Conservation (phyloP, 2,329 filamentous ascomycete species). For the Escovopsis sp. region DNA sequence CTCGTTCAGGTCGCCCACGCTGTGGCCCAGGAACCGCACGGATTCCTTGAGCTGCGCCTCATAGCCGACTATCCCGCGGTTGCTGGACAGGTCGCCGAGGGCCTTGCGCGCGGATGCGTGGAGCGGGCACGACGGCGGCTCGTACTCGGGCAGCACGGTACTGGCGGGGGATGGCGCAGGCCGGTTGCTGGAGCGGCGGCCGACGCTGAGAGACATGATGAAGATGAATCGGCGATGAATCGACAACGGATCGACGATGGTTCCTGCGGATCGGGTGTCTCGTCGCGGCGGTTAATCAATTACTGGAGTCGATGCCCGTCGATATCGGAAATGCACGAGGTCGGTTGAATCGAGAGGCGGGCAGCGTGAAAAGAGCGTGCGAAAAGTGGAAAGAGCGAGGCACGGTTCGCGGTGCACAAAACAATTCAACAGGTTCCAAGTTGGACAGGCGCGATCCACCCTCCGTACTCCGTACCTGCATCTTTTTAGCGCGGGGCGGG, state of each 20-base stretch:
- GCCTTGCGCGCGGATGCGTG: conserved; percentile 22
- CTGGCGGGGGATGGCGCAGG: not conserved
- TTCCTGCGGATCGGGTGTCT: no score
- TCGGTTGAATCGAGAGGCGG: not conserved
- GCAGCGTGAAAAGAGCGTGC: conserved; percentile 6
- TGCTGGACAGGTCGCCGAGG: conserved; percentile 28
- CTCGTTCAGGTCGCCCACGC: conserved; percentile 36
- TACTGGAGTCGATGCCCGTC: no score
- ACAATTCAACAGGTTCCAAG: no score
- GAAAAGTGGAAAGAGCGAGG: conserved; percentile 9
- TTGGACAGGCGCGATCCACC: no score
- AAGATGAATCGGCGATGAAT: no score
- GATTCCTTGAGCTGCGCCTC: conserved; percentile 32
- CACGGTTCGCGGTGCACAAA: conserved; percentile 10
- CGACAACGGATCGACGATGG: no score
- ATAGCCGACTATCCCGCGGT: conserved; percentile 27
- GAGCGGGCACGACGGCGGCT: conserved; percentile 33
- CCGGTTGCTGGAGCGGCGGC: no score
- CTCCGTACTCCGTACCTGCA: no score
- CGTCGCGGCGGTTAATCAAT: no score
- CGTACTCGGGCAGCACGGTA: conserved; percentile 30
- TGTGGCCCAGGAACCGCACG: conserved; percentile 26
- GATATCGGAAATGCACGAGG: no score
- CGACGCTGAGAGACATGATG: no score
- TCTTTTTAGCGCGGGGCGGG: no score